Evolutionary conservation across 1,284 basidiomycete species (phyloP).

Genomic region (Rhodotorula sp.): DNA sequence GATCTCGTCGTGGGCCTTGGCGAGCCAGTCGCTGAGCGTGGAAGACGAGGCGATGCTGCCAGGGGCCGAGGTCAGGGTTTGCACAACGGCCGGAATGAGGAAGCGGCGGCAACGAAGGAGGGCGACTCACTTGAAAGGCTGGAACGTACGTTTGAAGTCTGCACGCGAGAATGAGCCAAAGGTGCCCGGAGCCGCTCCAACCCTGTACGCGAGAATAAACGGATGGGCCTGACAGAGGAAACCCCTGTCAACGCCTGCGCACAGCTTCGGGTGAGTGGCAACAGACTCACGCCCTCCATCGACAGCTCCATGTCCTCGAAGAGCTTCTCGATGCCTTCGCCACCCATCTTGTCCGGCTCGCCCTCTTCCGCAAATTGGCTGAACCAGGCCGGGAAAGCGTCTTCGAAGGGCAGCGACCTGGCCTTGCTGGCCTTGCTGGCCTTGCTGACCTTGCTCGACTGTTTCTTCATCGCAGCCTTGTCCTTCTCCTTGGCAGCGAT

Average conservation of each 20-base stretch:
- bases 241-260: too few species aligned
- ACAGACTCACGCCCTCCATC: slow-evolving; percentile 30
- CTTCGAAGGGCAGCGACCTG: slow-evolving; percentile 15
- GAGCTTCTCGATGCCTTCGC: slow-evolving; percentile 35
- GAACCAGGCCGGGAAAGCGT: slow-evolving; percentile 28
- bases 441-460: background rate
- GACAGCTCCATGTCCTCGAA: slow-evolving; percentile 34
- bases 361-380: slow-evolving; percentile 22
- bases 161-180: slow-evolving; percentile 22
- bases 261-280: fast-evolving
- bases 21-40: slow-evolving; percentile 15
- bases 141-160: slow-evolving; percentile 22
- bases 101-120: background rate
- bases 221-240: slow-evolving; percentile 14
- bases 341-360: slow-evolving; percentile 19
- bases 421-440: background rate
- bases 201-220: slow-evolving; percentile 34
- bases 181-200: slow-evolving; percentile 18
- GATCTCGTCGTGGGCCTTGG: background rate
- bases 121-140: slow-evolving; percentile 8
- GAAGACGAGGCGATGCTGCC: slow-evolving; percentile 10
- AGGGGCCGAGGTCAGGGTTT: too few species aligned
- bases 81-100: too few species aligned
- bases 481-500: background rate
- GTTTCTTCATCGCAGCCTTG: background rate